Conservation (phyloP, 1,284 basidiomycete species). For the Microbotryum intermedium region DNA sequence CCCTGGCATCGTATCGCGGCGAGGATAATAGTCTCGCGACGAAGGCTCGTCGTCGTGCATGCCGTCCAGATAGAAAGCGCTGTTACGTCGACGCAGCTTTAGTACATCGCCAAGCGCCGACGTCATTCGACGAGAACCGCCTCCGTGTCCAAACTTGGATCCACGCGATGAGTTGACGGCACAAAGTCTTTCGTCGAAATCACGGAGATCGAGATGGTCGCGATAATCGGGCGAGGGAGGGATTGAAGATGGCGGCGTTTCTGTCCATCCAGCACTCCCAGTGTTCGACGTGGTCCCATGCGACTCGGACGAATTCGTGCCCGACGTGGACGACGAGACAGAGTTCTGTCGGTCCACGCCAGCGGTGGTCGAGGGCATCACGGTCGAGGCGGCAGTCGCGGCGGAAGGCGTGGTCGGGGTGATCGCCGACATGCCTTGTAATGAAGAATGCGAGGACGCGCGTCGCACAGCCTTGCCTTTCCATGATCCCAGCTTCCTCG, state of each 20-base stretch:
- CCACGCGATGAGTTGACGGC: too few species aligned
- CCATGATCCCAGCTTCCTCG: constrained; percentile 1
- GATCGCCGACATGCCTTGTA: not conserved
- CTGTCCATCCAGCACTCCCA: not conserved
- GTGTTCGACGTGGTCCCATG: not conserved
- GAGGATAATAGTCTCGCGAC: not conserved
- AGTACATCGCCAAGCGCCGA: not conserved
- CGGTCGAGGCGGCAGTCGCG: not conserved
- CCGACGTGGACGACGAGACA: constrained; percentile 23
- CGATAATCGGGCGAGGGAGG: constrained; percentile 23
- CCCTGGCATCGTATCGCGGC: not conserved
- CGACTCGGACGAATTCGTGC: constrained; percentile 13
- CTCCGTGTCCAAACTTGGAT: too few species aligned
- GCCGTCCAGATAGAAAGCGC: not conserved
- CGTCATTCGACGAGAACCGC: not conserved
- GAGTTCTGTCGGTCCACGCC: constrained; percentile 29
- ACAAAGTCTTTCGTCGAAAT: not conserved
- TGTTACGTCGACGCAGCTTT: not conserved
- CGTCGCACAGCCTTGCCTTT: not conserved
- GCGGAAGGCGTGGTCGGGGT: not conserved
- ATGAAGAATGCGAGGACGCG: constrained; percentile 15
- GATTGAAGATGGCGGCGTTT: constrained; percentile 26
- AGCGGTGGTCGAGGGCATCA: not conserved
- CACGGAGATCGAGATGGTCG: constrained; percentile 10
- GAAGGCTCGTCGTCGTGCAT: not conserved